These are phyloP conservation scores for Astragalus membranaceus DNA, from an alignment of 306 rosid genomes.

Conservation along the genomic window DNA sequence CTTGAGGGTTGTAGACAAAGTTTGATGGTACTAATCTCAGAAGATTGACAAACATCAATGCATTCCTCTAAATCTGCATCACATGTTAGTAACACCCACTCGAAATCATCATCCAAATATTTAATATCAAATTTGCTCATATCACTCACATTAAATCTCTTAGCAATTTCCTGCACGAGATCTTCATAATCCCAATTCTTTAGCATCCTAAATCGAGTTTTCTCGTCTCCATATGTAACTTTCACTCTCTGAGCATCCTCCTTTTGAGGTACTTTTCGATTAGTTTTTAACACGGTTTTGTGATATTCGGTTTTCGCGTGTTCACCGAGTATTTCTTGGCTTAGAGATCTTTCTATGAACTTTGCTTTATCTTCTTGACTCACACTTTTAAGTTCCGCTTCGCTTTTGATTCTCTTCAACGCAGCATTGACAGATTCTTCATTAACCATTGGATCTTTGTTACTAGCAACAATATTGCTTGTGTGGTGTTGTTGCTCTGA, in stretches of 20 bases:
- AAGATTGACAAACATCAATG: conserved; percentile 62
- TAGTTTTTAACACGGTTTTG: neutral
- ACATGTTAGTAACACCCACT: conserved; percentile 87
- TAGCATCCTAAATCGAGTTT: conserved; percentile 64
- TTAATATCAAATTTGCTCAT: conserved; percentile 56
- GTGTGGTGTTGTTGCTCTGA: conserved; percentile 35
- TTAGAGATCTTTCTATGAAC: conserved; percentile 47
- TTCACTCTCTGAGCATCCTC: conserved; percentile 49
- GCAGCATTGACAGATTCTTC: conserved; percentile 31
- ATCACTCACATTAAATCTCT: conserved; percentile 55
- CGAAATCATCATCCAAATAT: conserved; percentile 90
- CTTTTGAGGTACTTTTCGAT: conserved; percentile 7
- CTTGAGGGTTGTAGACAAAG: conserved; percentile 56
- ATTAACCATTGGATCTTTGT: conserved; percentile 32
- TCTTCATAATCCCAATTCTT: conserved; percentile 40
- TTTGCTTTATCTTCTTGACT: conserved; percentile 23
- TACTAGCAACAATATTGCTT: conserved; percentile 19
- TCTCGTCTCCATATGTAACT: conserved; percentile 70
- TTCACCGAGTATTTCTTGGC: conserved; percentile 55
- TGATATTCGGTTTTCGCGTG: conserved; percentile 23
- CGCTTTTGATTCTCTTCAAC: conserved; percentile 68
- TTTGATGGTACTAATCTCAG: conserved; percentile 51
- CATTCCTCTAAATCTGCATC: conserved; percentile 93
- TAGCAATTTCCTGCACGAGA: conserved; percentile 56
- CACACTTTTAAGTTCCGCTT: conserved; percentile 47